phyloP scores from a whole-genome alignment of 495 filamentous ascomycete genomes.

The Aspergillus campestris region DNA sequence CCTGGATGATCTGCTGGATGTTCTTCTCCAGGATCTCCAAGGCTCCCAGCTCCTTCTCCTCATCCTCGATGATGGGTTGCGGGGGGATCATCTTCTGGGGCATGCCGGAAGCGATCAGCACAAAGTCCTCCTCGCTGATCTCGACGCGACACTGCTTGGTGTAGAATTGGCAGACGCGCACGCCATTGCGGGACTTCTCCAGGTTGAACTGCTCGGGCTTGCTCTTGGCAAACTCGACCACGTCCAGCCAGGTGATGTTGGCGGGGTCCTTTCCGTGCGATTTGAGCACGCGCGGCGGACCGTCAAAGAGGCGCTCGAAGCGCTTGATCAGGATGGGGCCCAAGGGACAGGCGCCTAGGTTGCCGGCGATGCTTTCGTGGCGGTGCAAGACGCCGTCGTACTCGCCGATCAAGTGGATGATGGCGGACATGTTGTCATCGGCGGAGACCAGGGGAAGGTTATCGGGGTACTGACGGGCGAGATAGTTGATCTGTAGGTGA shows the following conservation, averaged over 20 bases:
- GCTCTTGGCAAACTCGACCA: conserved; percentile 72
- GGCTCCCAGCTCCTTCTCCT: conserved; percentile 74
- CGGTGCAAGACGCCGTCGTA: conserved; percentile 79
- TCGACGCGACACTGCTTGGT: conserved; percentile 75
- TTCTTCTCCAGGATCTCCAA: conserved; percentile 76
- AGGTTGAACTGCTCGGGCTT: conserved; percentile 75
- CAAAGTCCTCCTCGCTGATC: conserved; percentile 80
- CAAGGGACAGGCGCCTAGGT: conserved; percentile 73
- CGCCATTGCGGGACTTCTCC: conserved; percentile 56
- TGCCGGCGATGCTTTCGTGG: conserved; percentile 77
- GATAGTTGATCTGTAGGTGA: conserved; percentile 75
- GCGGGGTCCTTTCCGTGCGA: conserved; percentile 54
- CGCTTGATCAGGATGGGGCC: conserved; percentile 76
- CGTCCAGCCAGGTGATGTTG: conserved; percentile 69
- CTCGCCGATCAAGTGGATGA: conserved; percentile 60
- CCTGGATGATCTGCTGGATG: conserved; percentile 62
- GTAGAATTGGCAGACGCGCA: conserved; percentile 68
- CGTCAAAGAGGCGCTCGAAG: conserved; percentile 80
- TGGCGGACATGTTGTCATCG: conserved; percentile 51
- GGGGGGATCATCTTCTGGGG: conserved; percentile 78
- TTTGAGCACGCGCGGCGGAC: conserved; percentile 60
- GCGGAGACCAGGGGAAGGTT: conserved; percentile 53
- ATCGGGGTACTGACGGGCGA: conserved; percentile 54
- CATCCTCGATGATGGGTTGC: conserved; percentile 76
- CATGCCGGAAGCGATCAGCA: conserved; percentile 70